A percentile compares a stretch with the other conserved stretches of the same genome.
phyloP scores from a whole-genome alignment of 2,329 filamentous ascomycete species.

The Talaromyces sp. region DNA sequence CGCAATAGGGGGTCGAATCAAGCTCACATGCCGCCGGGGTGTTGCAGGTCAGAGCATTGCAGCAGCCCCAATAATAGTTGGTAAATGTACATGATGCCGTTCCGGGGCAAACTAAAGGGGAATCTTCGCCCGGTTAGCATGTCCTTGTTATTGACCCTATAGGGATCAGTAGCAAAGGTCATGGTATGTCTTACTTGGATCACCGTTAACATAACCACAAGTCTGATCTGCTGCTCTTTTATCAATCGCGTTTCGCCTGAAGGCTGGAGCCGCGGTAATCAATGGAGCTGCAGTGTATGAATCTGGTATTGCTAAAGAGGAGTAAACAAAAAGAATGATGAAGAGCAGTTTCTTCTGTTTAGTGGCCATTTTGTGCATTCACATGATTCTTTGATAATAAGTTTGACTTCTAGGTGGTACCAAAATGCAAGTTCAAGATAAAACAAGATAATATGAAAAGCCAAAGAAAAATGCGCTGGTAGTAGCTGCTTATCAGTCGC shows the following conservation, averaged over 20 bases:
- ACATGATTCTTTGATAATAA: neutral
- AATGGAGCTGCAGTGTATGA: neutral
- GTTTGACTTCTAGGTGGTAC: neutral
- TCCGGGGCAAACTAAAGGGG: slow-evolving; percentile 8
- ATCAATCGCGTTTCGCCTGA: neutral
- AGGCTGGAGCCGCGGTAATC: slow-evolving; percentile 5
- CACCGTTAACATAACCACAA: slow-evolving; percentile 10
- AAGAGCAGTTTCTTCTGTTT: neutral
- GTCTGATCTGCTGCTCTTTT: slow-evolving; percentile 8
- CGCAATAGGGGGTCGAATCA: slow-evolving; percentile 6
- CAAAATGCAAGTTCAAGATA: neutral
- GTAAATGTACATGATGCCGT: slow-evolving; percentile 1
- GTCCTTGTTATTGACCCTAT: neutral
- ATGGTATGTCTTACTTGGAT: slow-evolving; percentile 1
- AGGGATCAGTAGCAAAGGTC: neutral
- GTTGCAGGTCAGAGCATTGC: neutral
- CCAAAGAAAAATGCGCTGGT: neutral
- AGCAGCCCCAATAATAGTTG: slow-evolving; percentile 12
- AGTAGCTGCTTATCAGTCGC: neutral
- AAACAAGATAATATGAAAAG: neutral
- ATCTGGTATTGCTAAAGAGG: neutral
- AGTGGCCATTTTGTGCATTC: neutral
- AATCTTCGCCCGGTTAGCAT: slow-evolving; percentile 2
- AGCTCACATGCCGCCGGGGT: slow-evolving; percentile 1
- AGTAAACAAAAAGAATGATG: neutral